These are phyloP conservation scores for Boletus sp. DNA, from an alignment of 1,284 basidiomycete genomes.

Conservation along the genomic window DNA sequence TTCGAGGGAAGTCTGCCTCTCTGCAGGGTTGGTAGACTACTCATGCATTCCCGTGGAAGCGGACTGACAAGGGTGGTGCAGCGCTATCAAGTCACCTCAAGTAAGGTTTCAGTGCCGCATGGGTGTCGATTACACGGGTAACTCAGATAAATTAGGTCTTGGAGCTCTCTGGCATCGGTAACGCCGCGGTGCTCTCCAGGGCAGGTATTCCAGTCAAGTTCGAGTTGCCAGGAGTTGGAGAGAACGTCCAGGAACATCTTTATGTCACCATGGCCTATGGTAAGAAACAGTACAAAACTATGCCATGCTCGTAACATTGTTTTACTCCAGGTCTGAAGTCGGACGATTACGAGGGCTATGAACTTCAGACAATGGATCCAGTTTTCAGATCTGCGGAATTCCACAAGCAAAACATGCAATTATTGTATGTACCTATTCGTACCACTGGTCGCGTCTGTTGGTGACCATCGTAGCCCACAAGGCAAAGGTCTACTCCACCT, in stretches of 20 bases:
- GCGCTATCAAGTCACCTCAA: slow-evolving; percentile 6
- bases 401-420: background rate
- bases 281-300: background rate
- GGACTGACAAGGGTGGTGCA: background rate
- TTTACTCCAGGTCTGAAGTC: background rate
- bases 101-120: background rate
- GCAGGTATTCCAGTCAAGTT: slow-evolving; percentile 5
- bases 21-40: background rate
- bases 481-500: slow-evolving; percentile 11
- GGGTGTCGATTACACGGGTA: background rate
- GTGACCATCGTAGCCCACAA: background rate
- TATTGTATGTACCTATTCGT: background rate
- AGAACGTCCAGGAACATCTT: slow-evolving; percentile 7
- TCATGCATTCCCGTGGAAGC: background rate
- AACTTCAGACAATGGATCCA: slow-evolving; percentile 5
- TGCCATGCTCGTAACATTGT: background rate
- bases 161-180: slow-evolving; percentile 8
- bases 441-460: background rate
- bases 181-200: slow-evolving; percentile 1
- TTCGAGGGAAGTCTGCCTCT: slow-evolving; percentile 7
- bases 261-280: background rate
- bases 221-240: slow-evolving; percentile 6
- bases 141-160: background rate
- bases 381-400: slow-evolving; percentile 5
- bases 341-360: slow-evolving; percentile 2